Conservation (phyloP, 306 rosid species). For the Trichosanthes cucumerina region DNA sequence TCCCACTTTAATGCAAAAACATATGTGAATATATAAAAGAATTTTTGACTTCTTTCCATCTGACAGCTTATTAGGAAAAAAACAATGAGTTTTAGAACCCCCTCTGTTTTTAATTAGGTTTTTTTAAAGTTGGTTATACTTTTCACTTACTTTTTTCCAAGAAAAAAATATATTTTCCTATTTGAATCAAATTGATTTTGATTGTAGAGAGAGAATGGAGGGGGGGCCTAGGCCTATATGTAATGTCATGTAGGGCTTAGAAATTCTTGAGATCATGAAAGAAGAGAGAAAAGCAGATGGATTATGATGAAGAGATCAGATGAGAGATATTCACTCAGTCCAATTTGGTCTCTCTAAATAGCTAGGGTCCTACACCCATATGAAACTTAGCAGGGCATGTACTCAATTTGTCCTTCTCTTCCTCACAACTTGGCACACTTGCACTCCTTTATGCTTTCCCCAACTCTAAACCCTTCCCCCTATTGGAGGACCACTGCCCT, state of each 20-base stretch:
- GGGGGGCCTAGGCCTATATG: not conserved
- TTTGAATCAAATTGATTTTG: not conserved
- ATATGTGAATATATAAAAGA: too few species aligned
- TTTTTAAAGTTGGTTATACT: too few species aligned
- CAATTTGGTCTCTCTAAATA: not conserved
- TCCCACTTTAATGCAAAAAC: too few species aligned
- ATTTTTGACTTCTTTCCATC: too few species aligned
- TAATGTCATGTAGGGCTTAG: not conserved
- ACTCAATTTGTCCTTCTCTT: not conserved
- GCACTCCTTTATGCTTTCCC: not conserved
- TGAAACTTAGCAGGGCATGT: conserved; percentile 6
- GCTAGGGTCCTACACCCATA: conserved; percentile 14
- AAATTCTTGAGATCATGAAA: not conserved
- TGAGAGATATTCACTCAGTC: not conserved
- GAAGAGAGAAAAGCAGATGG: not conserved
- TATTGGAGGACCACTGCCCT: not conserved
- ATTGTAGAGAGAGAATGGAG: not conserved
- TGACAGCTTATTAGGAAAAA: too few species aligned
- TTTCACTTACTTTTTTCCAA: too few species aligned
- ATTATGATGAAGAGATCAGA: not conserved
- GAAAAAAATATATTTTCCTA: not conserved
- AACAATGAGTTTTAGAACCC: too few species aligned
- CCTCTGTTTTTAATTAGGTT: too few species aligned
- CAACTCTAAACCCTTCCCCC: not conserved
- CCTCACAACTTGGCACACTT: conserved; percentile 1